A percentile compares a stretch with the other conserved stretches of the same genome.
Evolutionary conservation across 2,329 filamentous ascomycete genomes (phyloP).

Genomic region (Sarocladiaceae sp.): DNA sequence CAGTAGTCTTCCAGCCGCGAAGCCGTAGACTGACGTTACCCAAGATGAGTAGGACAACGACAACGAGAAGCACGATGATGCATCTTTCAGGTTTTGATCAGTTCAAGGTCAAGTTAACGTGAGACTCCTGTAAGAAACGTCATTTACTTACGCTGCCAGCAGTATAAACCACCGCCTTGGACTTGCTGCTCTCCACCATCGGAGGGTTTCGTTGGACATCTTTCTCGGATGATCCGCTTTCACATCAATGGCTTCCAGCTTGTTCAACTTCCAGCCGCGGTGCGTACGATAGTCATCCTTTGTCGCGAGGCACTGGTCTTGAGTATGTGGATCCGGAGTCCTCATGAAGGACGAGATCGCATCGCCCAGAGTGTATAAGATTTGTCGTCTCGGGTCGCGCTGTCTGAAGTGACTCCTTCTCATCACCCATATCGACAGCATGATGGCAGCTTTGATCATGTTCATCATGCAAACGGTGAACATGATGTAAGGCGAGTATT

Average conservation of each 20-base stretch:
- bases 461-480: background rate
- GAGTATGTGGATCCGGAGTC: background rate
- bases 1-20: slow-evolving; percentile 11
- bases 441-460: background rate
- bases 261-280: background rate
- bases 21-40: background rate
- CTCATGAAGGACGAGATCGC: background rate
- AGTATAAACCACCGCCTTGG: background rate
- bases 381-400: background rate
- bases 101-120: too few species aligned
- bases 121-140: too few species aligned
- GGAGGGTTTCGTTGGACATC: background rate
- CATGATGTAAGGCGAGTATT: background rate
- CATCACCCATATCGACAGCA: background rate
- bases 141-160: background rate
- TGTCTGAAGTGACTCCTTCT: background rate
- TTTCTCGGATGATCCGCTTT: background rate
- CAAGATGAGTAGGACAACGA: background rate
- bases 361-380: background rate
- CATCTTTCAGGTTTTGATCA: background rate
- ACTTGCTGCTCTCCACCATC: background rate
- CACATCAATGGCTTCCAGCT: background rate
- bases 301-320: background rate
- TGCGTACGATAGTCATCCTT: background rate
- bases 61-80: background rate